Evolutionary conservation across 1,284 basidiomycete genomes (phyloP), one percentile per base, ranked within the genome.

Genomic region (Singerocomus inundabilis): DNA sequence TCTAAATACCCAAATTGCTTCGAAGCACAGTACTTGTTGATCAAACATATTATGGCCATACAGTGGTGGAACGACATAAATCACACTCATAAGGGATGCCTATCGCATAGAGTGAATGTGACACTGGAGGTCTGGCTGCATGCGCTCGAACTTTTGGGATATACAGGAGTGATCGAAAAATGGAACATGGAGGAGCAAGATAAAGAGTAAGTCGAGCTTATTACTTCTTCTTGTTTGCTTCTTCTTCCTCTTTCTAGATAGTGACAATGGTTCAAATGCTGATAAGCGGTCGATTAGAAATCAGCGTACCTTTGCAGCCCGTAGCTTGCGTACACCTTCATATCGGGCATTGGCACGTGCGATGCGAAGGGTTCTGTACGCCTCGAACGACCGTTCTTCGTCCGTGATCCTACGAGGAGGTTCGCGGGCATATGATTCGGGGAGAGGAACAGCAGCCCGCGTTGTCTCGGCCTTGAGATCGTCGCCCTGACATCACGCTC

Each of bases 141-240:
- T 67, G 63, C 57, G 53, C 62, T 70, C 62, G 63, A 54, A 60
- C 72, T 77, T 78, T 72, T 64, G 57, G 59, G 53, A 49, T 67
- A 68, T 60, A 70, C 49, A 59, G 31, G 35, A 37, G 21, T 33
- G 48, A 44, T 33, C 39, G 44, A 42, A 38, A 51, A 48, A 45
- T 42, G 47, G 48, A 47, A 44, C 40, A 51, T 49, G 33, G 30
- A 49, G 31, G 41, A 38, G 52, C 31, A 47, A 38, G 32, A 31
- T 37, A 30, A 28, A 42, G 30, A 44, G 32, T 18, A 46, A 46
- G 39, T 12, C 26, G 42, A 35, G 6, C 5, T 13, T 49, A 41
- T 53, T 88, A 93, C 79, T 93, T 93, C 81, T 93, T 93, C 81
- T 93, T 92, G 70, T 81, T 83, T 57, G 88, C 90, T 70, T 93